phyloP scores from a whole-genome alignment of 163 green algal genomes.

The Chlamydomonas reinhardtii region DNA sequence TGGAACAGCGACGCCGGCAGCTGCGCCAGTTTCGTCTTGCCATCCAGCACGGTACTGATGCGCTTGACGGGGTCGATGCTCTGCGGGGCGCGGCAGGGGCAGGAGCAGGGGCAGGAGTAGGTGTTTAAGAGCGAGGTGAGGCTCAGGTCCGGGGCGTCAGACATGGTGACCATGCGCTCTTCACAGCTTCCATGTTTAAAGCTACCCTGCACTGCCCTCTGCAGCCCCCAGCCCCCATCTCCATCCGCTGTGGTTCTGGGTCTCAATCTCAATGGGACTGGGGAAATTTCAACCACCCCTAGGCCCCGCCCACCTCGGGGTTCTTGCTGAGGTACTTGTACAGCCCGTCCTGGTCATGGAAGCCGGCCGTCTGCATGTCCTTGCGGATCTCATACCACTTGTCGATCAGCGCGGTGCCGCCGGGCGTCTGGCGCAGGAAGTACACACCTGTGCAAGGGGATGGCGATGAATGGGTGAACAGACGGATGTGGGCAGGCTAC shows the following conservation, averaged over 20 bases:
- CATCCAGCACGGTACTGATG: slow-evolving; percentile 26
- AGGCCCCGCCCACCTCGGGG: slow-evolving; percentile 14
- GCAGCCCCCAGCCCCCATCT: too few relatives aligned
- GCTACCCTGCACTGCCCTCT: too few relatives aligned
- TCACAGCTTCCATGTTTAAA: too few relatives aligned
- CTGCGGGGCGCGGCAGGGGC: neutral
- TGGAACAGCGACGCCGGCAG: slow-evolving; percentile 56
- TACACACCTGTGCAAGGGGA: slow-evolving; percentile 52
- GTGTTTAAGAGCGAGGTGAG: too few relatives aligned
- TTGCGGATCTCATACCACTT: slow-evolving; percentile 50
- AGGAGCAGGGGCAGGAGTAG: neutral
- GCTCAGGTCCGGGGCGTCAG: too few relatives aligned
- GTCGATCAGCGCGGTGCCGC: slow-evolving; percentile 55
- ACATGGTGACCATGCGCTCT: too few relatives aligned
- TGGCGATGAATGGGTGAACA: too few relatives aligned
- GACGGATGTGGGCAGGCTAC: too few relatives aligned
- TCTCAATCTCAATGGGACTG: too few relatives aligned
- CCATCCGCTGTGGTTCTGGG: too few relatives aligned
- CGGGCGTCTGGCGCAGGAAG: slow-evolving; percentile 51
- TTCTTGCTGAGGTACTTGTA: slow-evolving; percentile 54
- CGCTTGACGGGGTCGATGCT: neutral
- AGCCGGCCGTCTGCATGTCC: slow-evolving; percentile 28
- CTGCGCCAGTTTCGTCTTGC: slow-evolving; percentile 45
- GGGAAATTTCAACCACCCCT: too few relatives aligned
- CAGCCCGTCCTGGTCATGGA: slow-evolving; percentile 54